Percentiles rank a stretch among this genome's conserved stretches.
Evolutionary conservation across 164 flowering plant species (phyloP).

Genomic region (Santalum album): DNA sequence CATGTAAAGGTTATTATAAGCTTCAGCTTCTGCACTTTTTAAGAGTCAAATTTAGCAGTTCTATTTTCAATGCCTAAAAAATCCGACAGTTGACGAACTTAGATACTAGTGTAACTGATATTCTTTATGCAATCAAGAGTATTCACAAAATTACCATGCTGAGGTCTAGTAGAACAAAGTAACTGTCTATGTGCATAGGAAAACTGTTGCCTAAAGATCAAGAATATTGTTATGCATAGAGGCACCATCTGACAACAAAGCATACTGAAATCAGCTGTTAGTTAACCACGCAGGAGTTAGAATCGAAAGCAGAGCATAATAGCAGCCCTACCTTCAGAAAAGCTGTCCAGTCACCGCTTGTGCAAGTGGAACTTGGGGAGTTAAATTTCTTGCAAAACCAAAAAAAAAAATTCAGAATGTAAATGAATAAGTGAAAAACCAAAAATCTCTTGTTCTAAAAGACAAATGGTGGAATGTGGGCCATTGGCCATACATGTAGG

Average conservation of each 20-base stretch:
- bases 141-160: no score
- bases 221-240: not conserved
- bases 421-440: not conserved
- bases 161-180: no score
- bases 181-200: not conserved
- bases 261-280: no score
- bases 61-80: not conserved
- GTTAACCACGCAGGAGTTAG: no score
- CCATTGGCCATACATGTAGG: no score
- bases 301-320: constrained; percentile 1
- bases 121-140: no score
- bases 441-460: no score
- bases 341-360: constrained; percentile 68
- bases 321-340: constrained; percentile 58
- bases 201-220: not conserved
- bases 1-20: not conserved
- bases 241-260: no score
- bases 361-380: constrained; percentile 74
- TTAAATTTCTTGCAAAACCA: constrained; percentile 58
- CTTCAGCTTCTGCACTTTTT: not conserved
- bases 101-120: no score
- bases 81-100: no score
- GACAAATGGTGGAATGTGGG: no score
- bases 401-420: not conserved
- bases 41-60: constrained; percentile 1